These are phyloP conservation scores for Triangularia verruculosa DNA, from an alignment of 2,329 filamentous ascomycete species.

Conservation along the genomic window DNA sequence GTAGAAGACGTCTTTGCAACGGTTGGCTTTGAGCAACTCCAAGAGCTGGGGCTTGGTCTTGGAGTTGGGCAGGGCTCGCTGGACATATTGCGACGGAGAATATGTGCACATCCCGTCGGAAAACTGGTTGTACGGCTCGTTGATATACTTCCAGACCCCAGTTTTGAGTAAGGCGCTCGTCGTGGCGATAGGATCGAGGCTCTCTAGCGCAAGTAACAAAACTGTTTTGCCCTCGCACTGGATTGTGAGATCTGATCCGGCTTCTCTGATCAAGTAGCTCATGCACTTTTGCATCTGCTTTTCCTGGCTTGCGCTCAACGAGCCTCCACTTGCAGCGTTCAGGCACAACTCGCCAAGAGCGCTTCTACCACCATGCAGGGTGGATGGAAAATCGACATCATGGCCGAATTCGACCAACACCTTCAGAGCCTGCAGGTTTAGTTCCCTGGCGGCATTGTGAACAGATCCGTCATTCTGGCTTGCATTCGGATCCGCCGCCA, in stretches of 20 bases:
- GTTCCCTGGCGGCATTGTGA: constrained; percentile 59
- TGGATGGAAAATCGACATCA: constrained; percentile 62
- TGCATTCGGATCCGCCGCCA: constrained; percentile 48
- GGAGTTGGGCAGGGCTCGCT: constrained; percentile 42
- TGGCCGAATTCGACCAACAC: constrained; percentile 58
- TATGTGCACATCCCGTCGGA: constrained; percentile 54
- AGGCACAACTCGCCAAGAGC: constrained; percentile 63
- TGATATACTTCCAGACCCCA: constrained; percentile 63
- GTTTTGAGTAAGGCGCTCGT: constrained; percentile 59
- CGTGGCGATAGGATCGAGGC: constrained; percentile 50
- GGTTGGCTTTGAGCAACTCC: constrained; percentile 49
- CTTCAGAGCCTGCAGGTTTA: constrained; percentile 55
- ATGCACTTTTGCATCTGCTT: constrained; percentile 58
- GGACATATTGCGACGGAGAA: constrained; percentile 63
- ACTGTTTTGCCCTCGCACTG: constrained; percentile 57
- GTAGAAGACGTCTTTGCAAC: constrained; percentile 53
- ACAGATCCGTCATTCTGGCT: constrained; percentile 63
- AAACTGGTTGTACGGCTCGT: constrained; percentile 57
- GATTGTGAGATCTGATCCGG: constrained; percentile 53
- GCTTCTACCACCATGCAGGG: constrained; percentile 59
- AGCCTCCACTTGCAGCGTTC: constrained; percentile 47
- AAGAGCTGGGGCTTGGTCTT: constrained; percentile 44
- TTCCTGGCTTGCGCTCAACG: constrained; percentile 46
- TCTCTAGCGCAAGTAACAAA: constrained; percentile 59
- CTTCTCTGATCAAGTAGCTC: constrained; percentile 51